Conservation (phyloP, 1,139 yeast species). For the Torulaspora pretoriensis region DNA sequence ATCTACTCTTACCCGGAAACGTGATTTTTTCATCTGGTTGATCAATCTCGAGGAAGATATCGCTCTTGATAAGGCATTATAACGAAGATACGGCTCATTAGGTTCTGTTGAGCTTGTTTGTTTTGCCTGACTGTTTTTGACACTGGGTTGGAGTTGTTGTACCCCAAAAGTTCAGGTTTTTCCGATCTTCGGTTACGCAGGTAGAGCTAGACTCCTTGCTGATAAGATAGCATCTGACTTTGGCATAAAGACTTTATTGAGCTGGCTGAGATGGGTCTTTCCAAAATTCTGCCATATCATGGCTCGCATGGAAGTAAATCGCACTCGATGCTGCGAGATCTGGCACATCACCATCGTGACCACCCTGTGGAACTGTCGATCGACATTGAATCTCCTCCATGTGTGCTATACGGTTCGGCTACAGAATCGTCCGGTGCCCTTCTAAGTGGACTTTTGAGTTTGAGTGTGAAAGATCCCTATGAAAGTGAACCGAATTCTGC, state of each 20-base stretch:
- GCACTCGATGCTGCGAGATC: slow-evolving; percentile 8
- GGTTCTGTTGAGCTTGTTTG: background rate
- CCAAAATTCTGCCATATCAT: slow-evolving; percentile 14
- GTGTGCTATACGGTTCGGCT: slow-evolving; percentile 75
- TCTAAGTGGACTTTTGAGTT: slow-evolving; percentile 64
- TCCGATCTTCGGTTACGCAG: background rate
- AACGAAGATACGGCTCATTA: background rate
- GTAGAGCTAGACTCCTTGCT: slow-evolving; percentile 2
- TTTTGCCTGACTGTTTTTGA: background rate
- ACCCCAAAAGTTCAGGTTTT: background rate
- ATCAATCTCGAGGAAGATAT: background rate
- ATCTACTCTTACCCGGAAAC: slow-evolving; percentile 2
- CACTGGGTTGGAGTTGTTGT: background rate
- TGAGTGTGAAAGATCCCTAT: slow-evolving; percentile 27
- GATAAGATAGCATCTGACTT: background rate
- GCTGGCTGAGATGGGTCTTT: slow-evolving; percentile 11
- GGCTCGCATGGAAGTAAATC: slow-evolving; percentile 7
- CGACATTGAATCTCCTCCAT: slow-evolving; percentile 84
- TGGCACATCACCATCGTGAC: slow-evolving; percentile 9
- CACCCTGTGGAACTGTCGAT: slow-evolving; percentile 51
- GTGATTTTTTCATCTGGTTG: slow-evolving; percentile 1
- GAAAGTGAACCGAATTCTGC: slow-evolving; percentile 4
- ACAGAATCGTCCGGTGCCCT: slow-evolving; percentile 81
- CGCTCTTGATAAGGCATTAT: background rate
- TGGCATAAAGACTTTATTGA: background rate